Conservation (phyloP, 371 early-diverging fungal species). For the Polyrhizophydium stewartii region DNA sequence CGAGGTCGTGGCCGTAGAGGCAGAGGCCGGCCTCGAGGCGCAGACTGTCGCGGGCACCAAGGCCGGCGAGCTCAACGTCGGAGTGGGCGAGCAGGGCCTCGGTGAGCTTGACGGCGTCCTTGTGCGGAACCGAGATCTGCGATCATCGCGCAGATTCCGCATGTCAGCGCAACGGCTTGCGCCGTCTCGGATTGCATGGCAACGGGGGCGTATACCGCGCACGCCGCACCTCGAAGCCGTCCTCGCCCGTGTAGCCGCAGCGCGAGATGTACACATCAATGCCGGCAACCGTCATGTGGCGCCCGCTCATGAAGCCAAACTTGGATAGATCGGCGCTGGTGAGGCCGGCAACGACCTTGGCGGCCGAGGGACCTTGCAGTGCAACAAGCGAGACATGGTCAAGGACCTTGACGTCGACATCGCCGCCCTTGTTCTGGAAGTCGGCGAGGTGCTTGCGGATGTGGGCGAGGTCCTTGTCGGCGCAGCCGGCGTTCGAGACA, state of each 20-base stretch:
- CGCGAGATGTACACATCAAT: slow-evolving; percentile 86
- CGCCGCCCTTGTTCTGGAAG: slow-evolving; percentile 83
- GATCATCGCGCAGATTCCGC: neutral
- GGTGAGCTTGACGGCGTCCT: slow-evolving; percentile 64
- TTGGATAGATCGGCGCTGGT: slow-evolving; percentile 52
- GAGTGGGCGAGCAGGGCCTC: slow-evolving; percentile 66
- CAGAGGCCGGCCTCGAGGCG: slow-evolving; percentile 96
- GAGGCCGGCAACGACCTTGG: slow-evolving; percentile 53
- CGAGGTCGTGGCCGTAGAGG: slow-evolving; percentile 93
- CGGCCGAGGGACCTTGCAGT: slow-evolving; percentile 81
- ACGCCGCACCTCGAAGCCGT: slow-evolving; percentile 88
- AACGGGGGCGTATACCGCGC: neutral
- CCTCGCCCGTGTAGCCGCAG: slow-evolving; percentile 98
- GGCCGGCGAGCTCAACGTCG: slow-evolving; percentile 86
- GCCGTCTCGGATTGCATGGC: no score
- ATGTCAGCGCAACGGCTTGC: neutral
- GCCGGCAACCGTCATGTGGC: slow-evolving; percentile 68
- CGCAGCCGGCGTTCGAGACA: slow-evolving; percentile 97
- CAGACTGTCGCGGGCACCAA: slow-evolving; percentile 93
- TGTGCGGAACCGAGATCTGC: slow-evolving; percentile 77
- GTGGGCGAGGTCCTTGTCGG: slow-evolving; percentile 92
- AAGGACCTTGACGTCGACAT: slow-evolving; percentile 79
- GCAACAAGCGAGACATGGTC: slow-evolving; percentile 85
- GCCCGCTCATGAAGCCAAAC: slow-evolving; percentile 88
- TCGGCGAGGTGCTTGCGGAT: slow-evolving; percentile 68